Evolutionary conservation across 345 rosid genomes (phyloP).

Genomic region (Camelina neglecta): DNA sequence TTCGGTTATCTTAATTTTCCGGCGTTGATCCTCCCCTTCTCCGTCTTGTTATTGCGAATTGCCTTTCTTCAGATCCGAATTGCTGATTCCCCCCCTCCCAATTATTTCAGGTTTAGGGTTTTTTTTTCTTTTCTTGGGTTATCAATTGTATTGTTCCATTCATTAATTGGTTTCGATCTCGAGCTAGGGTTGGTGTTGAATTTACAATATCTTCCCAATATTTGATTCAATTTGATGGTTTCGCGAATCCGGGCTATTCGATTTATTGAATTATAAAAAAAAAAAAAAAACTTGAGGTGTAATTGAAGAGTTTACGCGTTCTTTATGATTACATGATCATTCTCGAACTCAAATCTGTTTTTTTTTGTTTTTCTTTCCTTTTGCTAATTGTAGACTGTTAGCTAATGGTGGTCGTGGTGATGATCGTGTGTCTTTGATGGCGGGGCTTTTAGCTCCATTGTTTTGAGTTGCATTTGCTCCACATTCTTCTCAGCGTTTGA

Average conservation of each 20-base stretch:
- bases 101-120: slow-evolving; percentile 41
- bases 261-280: not conserved
- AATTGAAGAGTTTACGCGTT: slow-evolving; percentile 1
- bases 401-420: slow-evolving; percentile 16
- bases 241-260: not conserved
- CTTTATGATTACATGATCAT: not conserved
- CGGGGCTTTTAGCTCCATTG: slow-evolving; percentile 7
- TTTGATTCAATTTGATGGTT: slow-evolving; percentile 16
- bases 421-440: slow-evolving; percentile 23
- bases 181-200: slow-evolving; percentile 30
- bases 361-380: too few species aligned
- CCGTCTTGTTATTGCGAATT: slow-evolving; percentile 21
- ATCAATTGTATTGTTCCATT: slow-evolving; percentile 3
- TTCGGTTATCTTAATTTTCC: not conserved
- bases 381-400: not conserved
- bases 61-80: not conserved
- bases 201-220: not conserved
- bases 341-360: slow-evolving; percentile 11
- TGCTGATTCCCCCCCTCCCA: slow-evolving; percentile 21
- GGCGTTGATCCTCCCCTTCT: not conserved
- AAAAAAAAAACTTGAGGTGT: not conserved
- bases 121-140: not conserved
- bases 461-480: slow-evolving; percentile 36
- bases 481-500: slow-evolving; percentile 46
- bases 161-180: slow-evolving; percentile 28